Base-by-base conservation (phyloP, 2,329 filamentous ascomycete species). In the Beauveria australis region DNA sequence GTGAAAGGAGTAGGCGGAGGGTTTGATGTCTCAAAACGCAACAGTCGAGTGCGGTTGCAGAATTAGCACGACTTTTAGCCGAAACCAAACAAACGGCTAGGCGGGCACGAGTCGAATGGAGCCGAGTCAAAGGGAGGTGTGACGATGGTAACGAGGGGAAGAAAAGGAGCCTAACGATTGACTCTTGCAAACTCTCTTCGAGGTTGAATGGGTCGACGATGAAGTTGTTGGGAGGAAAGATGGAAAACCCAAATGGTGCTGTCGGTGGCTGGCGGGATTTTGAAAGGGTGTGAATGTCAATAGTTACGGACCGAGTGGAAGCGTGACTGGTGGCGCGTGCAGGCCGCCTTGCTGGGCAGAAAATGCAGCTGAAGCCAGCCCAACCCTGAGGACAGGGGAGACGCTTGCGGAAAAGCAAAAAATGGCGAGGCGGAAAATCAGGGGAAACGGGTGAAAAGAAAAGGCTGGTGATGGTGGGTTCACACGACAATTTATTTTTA, bases 1-100 rank as follows among this genome's bases (percentile, higher is more conserved):
- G 24, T 28, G 12, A 22, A 58, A 10, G 41, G 41, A 33, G 55
- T 44, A 10, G 49, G 37, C 22, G 46, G 44, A 51, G 33, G 46
- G 28, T 51, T 58, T 37, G 24, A 51, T 58, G 55, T 58, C 55
- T 58, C 55, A 58, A 33, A 58, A 44, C 3, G 33, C 33, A 47
- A 58, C 19, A 26, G 22, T 43, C 37, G 46, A 37, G 33, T 43
- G 43, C 55, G 55, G 24, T 24, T n/a, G 22, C 22, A 58, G 19
- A 57, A 41, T 5, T n/a, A 44, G 55, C 24, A 51, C 55, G 46
- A 47, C 33, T 37, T 24, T 37, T 24, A 26, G 46, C 33, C 55
- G 55, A 58, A 51, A 51, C 55, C 46, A 58, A 58, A 58, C 55
- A 58, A 58, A 58, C 22, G 33, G 19, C 19, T 22, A 26, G 22